Conservation (phyloP, 495 filamentous ascomycete genomes). For the Hypoxylon intermedium region DNA sequence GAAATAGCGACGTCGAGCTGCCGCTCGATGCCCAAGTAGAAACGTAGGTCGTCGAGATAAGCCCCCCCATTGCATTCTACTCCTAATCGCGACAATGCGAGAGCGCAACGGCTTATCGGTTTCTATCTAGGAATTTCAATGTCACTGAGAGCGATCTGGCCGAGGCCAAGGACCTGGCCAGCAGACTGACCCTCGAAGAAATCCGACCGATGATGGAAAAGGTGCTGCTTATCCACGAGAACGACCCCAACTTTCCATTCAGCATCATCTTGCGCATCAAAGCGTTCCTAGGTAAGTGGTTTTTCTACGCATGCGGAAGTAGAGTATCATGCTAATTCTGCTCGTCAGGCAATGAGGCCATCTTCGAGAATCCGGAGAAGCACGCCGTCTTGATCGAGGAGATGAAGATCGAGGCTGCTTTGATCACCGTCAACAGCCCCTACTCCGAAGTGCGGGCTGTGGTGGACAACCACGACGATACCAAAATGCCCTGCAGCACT, state of each 20-base stretch:
- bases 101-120: not conserved
- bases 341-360: conserved; percentile 43
- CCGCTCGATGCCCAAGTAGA: conserved; percentile 18
- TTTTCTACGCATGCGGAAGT: not conserved
- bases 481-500: conserved; percentile 46
- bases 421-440: conserved; percentile 54
- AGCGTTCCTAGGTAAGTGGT: conserved; percentile 42
- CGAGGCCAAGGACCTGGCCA: conserved; percentile 44
- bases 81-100: too few relatives aligned
- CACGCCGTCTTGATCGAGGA: conserved; percentile 47
- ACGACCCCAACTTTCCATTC: conserved; percentile 49
- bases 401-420: conserved; percentile 53
- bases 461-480: conserved; percentile 56
- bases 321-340: not conserved
- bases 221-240: conserved; percentile 43
- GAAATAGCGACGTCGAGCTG: conserved; percentile 21
- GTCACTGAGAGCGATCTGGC: conserved; percentile 45
- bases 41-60: conserved; percentile 7
- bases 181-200: conserved; percentile 45
- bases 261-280: conserved; percentile 42
- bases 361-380: conserved; percentile 48
- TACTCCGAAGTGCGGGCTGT: conserved; percentile 60
- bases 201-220: conserved; percentile 41
- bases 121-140: conserved; percentile 20
- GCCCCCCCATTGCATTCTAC: not conserved